Base-by-base conservation (phyloP, 2,329 filamentous ascomycete species). In the Penicillium griseofulvum region DNA sequence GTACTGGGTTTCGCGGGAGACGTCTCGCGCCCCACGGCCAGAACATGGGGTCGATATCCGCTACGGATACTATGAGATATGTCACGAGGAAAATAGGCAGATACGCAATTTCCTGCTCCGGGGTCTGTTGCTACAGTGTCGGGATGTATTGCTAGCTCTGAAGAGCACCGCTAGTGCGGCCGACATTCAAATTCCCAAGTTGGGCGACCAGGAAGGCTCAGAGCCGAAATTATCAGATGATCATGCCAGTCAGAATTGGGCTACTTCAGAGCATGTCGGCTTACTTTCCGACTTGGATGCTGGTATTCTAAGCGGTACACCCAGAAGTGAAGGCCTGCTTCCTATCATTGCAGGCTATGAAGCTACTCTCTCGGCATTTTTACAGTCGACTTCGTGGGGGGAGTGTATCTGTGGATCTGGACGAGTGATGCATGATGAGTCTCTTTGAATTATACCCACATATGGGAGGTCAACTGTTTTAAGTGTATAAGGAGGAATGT, bases 11-110 rank as follows among this genome's bases (percentile, higher is more conserved):
- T 63, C 64, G 33, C 65, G 62, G 24, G 65, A 68, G 47, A 60
- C 56, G 3, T 53, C 55, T 22, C 58, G 56, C 7, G 45, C 41
- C 7, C 49, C 54, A 39, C 47, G 50, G n/a, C 38, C 60, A 24
- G 60, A 65, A 31, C 52, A 59, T 10, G 56, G 55, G 4, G 44
- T 60, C 28, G 58, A 59, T 37, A 58, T 68, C 19, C 59, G 62
- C 17, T 72, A 71, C 45, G 70, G 70, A 29, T 64, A 69, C 53
- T 72, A 72, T 54, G 68, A 71, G 49, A 55, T 68, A 34, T 57
- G 58, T 17, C 59, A 61, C 1, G 65, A 69, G 12, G 70, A 72
- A 42, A 64, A 63, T 24, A 61, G 59, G 7, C 66, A 64, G 28
- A 64, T 72, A 19, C 64, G 66, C 19, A 62, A 61, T 1, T 66